Conservation (phyloP, 2,329 filamentous ascomycete species). For the Chrysoporthe cubensis region DNA sequence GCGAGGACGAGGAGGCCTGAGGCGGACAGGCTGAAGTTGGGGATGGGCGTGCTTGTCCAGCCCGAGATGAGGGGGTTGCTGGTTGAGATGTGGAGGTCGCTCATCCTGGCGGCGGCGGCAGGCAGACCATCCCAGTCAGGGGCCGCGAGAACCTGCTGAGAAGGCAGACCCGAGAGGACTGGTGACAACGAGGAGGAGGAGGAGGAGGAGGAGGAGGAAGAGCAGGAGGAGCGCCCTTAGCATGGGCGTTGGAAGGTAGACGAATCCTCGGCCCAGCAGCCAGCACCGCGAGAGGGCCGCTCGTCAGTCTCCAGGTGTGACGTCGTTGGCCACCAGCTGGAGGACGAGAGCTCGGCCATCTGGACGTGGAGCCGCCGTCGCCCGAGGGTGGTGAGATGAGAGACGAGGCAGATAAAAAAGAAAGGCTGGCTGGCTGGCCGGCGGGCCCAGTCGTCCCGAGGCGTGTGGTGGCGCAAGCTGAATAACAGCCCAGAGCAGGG, state of each 20-base stretch:
- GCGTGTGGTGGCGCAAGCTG: slow-evolving; percentile 8
- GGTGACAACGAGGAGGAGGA: too few species aligned
- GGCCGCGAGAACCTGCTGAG: not conserved
- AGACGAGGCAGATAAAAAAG: not conserved
- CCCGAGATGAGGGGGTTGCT: slow-evolving; percentile 15
- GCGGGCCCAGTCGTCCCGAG: not conserved
- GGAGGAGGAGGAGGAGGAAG: too few species aligned
- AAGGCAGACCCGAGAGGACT: not conserved
- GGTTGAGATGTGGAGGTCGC: not conserved
- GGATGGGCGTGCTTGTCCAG: slow-evolving; percentile 52
- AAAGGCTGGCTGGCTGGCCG: too few species aligned
- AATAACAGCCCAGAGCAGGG: not conserved
- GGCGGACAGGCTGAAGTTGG: slow-evolving; percentile 33
- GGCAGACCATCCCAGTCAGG: not conserved
- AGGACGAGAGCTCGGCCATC: not conserved
- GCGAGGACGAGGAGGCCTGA: slow-evolving; percentile 50
- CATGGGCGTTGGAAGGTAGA: too few species aligned
- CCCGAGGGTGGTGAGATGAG: not conserved
- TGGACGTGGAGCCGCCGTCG: not conserved
- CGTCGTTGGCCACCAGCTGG: not conserved
- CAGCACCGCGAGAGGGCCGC: too few species aligned
- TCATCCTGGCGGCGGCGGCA: slow-evolving; percentile 11
- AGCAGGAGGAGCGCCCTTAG: too few species aligned
- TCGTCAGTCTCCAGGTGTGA: not conserved
- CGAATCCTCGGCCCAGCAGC: too few species aligned